Conservation (phyloP, 495 filamentous ascomycete species). For the Cercophora newfieldiana region DNA sequence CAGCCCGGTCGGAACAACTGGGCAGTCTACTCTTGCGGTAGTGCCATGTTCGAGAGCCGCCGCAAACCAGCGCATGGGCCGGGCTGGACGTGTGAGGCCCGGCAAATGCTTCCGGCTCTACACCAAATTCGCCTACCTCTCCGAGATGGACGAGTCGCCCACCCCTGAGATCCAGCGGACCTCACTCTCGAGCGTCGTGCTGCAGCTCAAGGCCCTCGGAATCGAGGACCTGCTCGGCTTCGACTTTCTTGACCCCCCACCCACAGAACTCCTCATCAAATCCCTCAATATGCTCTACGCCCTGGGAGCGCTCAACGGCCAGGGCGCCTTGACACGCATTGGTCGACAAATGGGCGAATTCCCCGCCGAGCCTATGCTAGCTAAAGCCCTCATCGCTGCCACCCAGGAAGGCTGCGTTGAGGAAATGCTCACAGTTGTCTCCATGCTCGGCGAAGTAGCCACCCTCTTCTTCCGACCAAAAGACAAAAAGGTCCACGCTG, state of each 20-base stretch:
- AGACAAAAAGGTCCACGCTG: slow-evolving; percentile 95
- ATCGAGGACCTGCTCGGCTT: slow-evolving; percentile 94
- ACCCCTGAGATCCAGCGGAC: slow-evolving; percentile 94
- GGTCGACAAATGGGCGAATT: slow-evolving; percentile 97
- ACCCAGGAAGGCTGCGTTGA: slow-evolving; percentile 88
- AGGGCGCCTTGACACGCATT: slow-evolving; percentile 86
- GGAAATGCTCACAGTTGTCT: slow-evolving; percentile 90
- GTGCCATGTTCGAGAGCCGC: slow-evolving; percentile 93
- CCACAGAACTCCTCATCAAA: slow-evolving; percentile 85
- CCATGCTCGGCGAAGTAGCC: slow-evolving; percentile 87
- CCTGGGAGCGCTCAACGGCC: slow-evolving; percentile 84
- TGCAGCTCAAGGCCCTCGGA: slow-evolving; percentile 85
- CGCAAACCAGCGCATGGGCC: slow-evolving; percentile 88
- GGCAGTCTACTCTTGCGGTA: slow-evolving; percentile 88
- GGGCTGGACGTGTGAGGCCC: slow-evolving; percentile 88
- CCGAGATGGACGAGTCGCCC: slow-evolving; percentile 90
- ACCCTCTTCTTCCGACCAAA: slow-evolving; percentile 94
- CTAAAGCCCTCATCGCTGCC: slow-evolving; percentile 87
- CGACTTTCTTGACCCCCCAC: slow-evolving; percentile 95
- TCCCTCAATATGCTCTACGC: slow-evolving; percentile 92
- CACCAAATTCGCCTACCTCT: slow-evolving; percentile 91
- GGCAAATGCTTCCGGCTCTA: slow-evolving; percentile 96
- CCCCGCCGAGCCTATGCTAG: slow-evolving; percentile 90
- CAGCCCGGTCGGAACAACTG: slow-evolving; percentile 71
- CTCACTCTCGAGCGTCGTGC: slow-evolving; percentile 79